Evolutionary conservation across 768 basidiomycete species (phyloP), one percentile per base, ranked within the genome.

Genomic region (Lactarius sp.): DNA sequence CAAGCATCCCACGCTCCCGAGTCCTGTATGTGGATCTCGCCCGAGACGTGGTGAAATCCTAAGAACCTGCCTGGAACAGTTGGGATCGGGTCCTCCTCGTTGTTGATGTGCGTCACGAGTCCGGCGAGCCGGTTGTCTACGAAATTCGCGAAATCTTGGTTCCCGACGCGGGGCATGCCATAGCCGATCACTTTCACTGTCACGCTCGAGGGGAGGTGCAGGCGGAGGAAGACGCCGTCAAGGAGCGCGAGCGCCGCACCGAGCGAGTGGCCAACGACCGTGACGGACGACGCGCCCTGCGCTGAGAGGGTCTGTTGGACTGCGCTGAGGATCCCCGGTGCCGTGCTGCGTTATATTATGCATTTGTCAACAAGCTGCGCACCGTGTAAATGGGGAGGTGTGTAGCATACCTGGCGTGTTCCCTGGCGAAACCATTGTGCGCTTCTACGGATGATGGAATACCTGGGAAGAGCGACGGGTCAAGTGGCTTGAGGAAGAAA

Each of bases 1-100:
- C 87, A 88, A 7, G 73, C 61, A 22, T 77, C 71, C 86, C 86
- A 89, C 18, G 73, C 71, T 0, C 75, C 77, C 3, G 75, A 76
- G 36, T 74, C 75, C 47, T 80, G 77, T 66, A 77, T 76, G 62
- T 77, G 77, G 6, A 74, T 64, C 68, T 78, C 77, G 2, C 74
- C 76, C 12, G 70, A 70, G 4, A 79, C 77, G 49, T 84, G 83
- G 58, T 72, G 74, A 68, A 73, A 85, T 3, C 80, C 81, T 14
- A 82, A 71, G 66, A 74, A 73, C 41, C 61, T 70, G 8, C 76
- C 77, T 16, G 71, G 68, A 6, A 70, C 57, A 57, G 69, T 76
- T 2, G 80, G 80, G 18, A 81, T 66, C 0, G 73, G 71, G 58
- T 81, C 80, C 44, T 60, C 39, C 34, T 44, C 1, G 16, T 66